phyloP scores from a whole-genome alignment of 2,329 filamentous ascomycete genomes.

The Verticillium isaacii region DNA sequence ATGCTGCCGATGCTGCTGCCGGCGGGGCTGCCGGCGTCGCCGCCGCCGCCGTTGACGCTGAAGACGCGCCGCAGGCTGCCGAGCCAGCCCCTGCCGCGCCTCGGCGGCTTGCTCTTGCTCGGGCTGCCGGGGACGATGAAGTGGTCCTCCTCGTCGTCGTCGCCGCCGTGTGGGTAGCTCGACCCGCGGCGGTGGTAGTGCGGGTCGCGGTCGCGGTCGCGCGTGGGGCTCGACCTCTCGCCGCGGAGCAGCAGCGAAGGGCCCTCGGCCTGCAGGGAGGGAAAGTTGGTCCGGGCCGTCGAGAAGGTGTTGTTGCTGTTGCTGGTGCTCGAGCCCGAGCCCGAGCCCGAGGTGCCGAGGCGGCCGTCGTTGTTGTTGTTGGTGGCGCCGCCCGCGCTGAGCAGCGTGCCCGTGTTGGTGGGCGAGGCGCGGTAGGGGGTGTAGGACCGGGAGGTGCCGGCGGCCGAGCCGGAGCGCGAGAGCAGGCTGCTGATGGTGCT shows the following conservation, averaged over 20 bases:
- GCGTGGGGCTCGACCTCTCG: slow-evolving; percentile 2
- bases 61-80: slow-evolving; percentile 65
- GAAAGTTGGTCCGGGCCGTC: slow-evolving; percentile 50
- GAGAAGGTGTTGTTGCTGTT: slow-evolving; percentile 41
- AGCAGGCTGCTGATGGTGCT: slow-evolving; percentile 36
- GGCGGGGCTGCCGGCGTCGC: slow-evolving; percentile 11
- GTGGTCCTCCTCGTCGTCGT: slow-evolving; percentile 30
- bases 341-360: slow-evolving; percentile 13
- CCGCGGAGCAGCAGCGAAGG: slow-evolving; percentile 34
- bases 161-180: not conserved
- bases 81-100: slow-evolving; percentile 53
- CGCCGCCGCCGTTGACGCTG: slow-evolving; percentile 31
- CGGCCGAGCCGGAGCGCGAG: slow-evolving; percentile 24
- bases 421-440: not conserved
- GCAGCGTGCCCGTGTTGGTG: not conserved
- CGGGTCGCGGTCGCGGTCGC: not conserved
- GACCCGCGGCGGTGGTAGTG: not conserved
- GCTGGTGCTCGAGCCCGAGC: slow-evolving; percentile 31
- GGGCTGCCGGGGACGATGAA: slow-evolving; percentile 43
- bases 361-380: slow-evolving; percentile 5
- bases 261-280: slow-evolving; percentile 46
- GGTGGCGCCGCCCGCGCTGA: slow-evolving; percentile 11
- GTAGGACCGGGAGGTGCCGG: slow-evolving; percentile 11
- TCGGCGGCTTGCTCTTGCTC: slow-evolving; percentile 47
- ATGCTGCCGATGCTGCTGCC: slow-evolving; percentile 12